Evolutionary conservation across 768 basidiomycete species (phyloP).

Genomic region (Glaciozyma antarctica): DNA sequence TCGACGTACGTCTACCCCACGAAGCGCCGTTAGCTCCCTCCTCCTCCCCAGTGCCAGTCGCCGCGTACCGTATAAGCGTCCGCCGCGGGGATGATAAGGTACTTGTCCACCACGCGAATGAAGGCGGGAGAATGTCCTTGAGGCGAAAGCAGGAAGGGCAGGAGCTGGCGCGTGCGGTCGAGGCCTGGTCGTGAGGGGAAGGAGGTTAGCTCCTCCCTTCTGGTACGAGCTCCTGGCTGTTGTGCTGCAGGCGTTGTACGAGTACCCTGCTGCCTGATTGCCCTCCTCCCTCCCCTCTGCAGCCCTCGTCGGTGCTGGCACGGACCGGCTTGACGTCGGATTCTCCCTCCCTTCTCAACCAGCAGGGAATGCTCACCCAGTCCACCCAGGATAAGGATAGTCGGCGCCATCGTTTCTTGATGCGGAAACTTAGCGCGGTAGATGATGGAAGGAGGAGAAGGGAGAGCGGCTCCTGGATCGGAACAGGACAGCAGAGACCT

Average conservation of each 20-base stretch:
- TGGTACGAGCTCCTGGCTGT: too few relatives aligned
- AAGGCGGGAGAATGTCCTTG: conserved; percentile 8
- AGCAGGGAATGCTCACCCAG: conserved; percentile 4
- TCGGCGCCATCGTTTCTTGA: background rate
- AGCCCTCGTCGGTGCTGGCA: too few relatives aligned
- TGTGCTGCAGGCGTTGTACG: too few relatives aligned
- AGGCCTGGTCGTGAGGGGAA: background rate
- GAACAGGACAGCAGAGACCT: too few relatives aligned
- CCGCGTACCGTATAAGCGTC: conserved; percentile 10
- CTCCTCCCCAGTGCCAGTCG: too few relatives aligned
- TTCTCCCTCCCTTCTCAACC: background rate
- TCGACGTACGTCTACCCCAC: conserved; percentile 13
- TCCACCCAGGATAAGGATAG: conserved; percentile 23
- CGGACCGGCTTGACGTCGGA: too few relatives aligned
- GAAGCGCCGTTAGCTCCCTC: too few relatives aligned
- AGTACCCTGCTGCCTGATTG: too few relatives aligned
- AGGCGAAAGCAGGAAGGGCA: conserved; percentile 15
- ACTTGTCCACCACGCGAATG: conserved; percentile 19
- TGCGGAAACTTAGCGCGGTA: background rate
- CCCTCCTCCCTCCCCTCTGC: too few relatives aligned
- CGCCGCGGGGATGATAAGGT: conserved; percentile 7
- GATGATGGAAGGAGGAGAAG: background rate
- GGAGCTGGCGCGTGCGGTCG: conserved; percentile 19
- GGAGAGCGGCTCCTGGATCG: too few relatives aligned
- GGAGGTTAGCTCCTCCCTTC: background rate